These are phyloP conservation scores for Berkeleyomyces basicola DNA, from an alignment of 2,329 filamentous ascomycete species.

Conservation along the genomic window DNA sequence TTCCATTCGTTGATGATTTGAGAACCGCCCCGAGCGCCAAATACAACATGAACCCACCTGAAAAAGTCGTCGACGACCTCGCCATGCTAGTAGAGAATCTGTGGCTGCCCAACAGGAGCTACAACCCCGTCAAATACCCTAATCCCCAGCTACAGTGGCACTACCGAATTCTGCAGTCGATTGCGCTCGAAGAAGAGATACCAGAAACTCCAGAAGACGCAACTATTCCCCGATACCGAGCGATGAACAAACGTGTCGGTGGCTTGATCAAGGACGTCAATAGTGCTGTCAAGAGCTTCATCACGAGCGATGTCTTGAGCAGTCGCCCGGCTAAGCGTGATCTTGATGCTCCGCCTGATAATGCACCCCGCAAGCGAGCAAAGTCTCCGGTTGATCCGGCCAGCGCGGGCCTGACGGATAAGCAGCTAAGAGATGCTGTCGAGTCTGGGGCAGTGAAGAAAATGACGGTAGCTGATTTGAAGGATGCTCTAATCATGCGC, in stretches of 20 bases:
- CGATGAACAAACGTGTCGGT: constrained; percentile 79
- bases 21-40: constrained; percentile 52
- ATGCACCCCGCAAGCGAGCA: constrained; percentile 30
- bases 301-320: constrained; percentile 25
- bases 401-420: constrained; percentile 25
- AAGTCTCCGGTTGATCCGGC: constrained; percentile 21
- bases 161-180: constrained; percentile 80
- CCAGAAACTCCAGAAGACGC: constrained; percentile 59
- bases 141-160: constrained; percentile 95
- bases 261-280: constrained; percentile 66
- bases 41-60: constrained; percentile 34
- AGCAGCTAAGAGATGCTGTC: constrained; percentile 29
- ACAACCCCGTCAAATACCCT: constrained; percentile 74
- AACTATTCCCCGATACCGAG: constrained; percentile 67
- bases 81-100: constrained; percentile 66
- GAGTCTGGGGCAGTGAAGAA: constrained; percentile 32
- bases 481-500: constrained; percentile 30
- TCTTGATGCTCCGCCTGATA: constrained; percentile 20
- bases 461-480: constrained; percentile 38
- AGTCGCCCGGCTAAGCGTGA: neutral
- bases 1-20: constrained; percentile 83
- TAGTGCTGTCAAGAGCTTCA: constrained; percentile 35
- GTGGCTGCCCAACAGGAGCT: constrained; percentile 70
- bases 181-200: constrained; percentile 82
- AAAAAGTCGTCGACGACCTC: constrained; percentile 66